Percentiles rank a stretch among this genome's conserved stretches.
Evolutionary conservation across 2,329 filamentous ascomycete genomes (phyloP).

Genomic region (Calonectria honghensis): DNA sequence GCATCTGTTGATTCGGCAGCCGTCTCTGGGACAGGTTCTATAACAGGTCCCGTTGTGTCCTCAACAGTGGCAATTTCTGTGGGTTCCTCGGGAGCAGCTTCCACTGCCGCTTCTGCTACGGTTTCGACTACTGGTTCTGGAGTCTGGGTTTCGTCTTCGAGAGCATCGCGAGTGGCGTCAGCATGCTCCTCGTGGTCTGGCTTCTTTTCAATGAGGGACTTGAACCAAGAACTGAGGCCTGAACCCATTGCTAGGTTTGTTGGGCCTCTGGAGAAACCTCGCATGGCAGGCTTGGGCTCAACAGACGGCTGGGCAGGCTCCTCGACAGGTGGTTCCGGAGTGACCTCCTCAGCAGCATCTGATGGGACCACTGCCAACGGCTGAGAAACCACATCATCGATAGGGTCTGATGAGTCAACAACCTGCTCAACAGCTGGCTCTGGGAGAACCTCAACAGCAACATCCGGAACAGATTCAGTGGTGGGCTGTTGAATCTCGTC

Average conservation of each 20-base stretch:
- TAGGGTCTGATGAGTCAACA: too few relatives aligned
- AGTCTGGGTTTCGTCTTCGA: neutral
- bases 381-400: neutral
- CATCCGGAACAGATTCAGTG: constrained; percentile 6
- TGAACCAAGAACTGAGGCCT: constrained; percentile 7
- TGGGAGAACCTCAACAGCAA: neutral
- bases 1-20: neutral
- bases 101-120: neutral
- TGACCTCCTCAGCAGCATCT: constrained; percentile 11
- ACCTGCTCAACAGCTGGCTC: neutral
- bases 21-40: neutral
- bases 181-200: constrained; percentile 15
- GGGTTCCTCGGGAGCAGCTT: neutral
- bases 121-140: neutral
- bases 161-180: neutral
- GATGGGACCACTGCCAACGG: neutral
- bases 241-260: neutral
- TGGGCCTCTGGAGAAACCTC: constrained; percentile 13
- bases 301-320: constrained; percentile 4
- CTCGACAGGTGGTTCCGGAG: neutral
- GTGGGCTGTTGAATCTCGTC: neutral
- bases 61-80: neutral
- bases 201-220: constrained; percentile 31
- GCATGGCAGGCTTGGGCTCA: neutral
- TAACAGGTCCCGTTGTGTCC: neutral